Percentiles rank a stretch among this genome's conserved stretches.
phyloP scores from a whole-genome alignment of 257 asterid species.

The Datura wrightii region DNA sequence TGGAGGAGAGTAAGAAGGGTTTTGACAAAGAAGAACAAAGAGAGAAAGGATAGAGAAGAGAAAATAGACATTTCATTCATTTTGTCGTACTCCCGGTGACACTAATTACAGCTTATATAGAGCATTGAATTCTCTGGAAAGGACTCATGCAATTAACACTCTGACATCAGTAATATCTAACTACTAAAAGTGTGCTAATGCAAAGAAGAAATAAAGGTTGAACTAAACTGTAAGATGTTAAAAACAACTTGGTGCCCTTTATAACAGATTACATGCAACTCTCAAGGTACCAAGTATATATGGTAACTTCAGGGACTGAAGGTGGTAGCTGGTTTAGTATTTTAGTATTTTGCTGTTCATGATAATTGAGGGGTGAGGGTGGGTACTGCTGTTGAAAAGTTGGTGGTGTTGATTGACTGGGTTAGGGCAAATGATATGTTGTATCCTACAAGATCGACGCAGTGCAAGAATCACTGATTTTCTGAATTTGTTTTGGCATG shows the following conservation, averaged over 20 bases:
- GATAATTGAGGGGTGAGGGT: background rate
- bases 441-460: background rate
- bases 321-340: constrained; percentile 17
- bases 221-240: background rate
- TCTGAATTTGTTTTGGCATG: background rate
- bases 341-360: constrained; percentile 18
- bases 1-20: background rate
- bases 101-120: constrained; percentile 13
- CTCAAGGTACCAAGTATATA: background rate
- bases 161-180: background rate
- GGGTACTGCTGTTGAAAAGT: background rate
- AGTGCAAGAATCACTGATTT: constrained; percentile 14
- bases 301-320: background rate
- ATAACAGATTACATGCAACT: background rate
- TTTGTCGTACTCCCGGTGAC: background rate
- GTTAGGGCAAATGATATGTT: background rate
- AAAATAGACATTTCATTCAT: background rate
- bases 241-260: constrained; percentile 12
- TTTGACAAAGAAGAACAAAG: background rate
- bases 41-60: background rate
- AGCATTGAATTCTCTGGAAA: constrained; percentile 1
- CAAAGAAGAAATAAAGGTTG: constrained; percentile 22
- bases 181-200: background rate
- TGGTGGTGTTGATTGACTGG: background rate
- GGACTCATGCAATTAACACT: background rate